These are phyloP conservation scores for Cyberlindnera mrakii DNA, from an alignment of 805 yeast genomes.

Conservation along the genomic window DNA sequence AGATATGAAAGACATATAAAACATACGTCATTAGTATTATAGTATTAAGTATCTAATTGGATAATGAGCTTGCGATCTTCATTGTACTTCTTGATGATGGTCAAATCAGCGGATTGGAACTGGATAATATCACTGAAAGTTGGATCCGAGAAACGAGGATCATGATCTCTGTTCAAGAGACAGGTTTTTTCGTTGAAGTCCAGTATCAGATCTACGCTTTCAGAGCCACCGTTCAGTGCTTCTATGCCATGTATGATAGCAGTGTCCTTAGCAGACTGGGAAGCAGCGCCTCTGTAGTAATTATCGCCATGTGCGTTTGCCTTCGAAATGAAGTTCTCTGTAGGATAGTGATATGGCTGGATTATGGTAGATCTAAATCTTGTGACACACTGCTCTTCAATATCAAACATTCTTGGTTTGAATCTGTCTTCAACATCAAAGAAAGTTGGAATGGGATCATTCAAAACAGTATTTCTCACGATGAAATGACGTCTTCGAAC, in stretches of 20 bases:
- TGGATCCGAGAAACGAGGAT: slow-evolving; percentile 22
- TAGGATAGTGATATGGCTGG: slow-evolving; percentile 17
- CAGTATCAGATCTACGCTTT: slow-evolving; percentile 2
- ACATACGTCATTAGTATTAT: too few species aligned
- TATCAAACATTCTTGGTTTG: slow-evolving; percentile 14
- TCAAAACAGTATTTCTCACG: slow-evolving; percentile 12
- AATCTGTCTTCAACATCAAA: slow-evolving; percentile 10
- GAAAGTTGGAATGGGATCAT: slow-evolving; percentile 17
- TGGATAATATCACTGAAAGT: slow-evolving; percentile 9
- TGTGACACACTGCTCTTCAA: slow-evolving; percentile 17
- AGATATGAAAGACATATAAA: too few species aligned
- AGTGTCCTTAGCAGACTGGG: not conserved
- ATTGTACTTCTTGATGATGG: slow-evolving; percentile 12
- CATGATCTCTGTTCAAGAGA: slow-evolving; percentile 16
- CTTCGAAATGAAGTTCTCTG: slow-evolving; percentile 4
- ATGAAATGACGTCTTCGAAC: slow-evolving; percentile 16
- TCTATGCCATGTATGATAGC: slow-evolving; percentile 2
- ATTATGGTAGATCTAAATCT: slow-evolving; percentile 12
- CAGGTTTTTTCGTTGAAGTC: slow-evolving; percentile 10
- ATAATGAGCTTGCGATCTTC: slow-evolving; percentile 20
- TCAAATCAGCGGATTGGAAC: slow-evolving; percentile 11
- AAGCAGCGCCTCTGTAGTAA: slow-evolving; percentile 5
- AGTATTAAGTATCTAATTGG: slow-evolving; percentile 1
- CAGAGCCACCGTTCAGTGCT: not conserved
- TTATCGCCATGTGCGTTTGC: not conserved